Base-by-base conservation (phyloP, 1,139 yeast species). In the Magnusiomyces fungicola region DNA sequence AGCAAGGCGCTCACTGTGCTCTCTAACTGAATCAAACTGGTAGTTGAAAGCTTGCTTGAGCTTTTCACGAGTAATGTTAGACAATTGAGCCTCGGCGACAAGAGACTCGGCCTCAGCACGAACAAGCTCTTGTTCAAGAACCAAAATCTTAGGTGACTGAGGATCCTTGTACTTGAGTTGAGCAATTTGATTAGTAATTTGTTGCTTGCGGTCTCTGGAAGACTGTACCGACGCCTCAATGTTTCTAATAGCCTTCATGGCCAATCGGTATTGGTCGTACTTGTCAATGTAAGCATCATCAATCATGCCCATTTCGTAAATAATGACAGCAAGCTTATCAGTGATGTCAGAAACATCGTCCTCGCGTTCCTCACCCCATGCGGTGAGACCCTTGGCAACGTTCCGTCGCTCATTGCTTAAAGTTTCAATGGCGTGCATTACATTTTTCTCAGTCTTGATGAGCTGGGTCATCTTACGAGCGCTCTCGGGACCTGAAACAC, bases 31-130 rank as follows among this genome's bases (percentile, higher is more conserved):
- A 68, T 92, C 98, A 67, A 92, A 92, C 73, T 89, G 97, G 74
- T 90, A 90, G 75, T 87, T 84, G 80, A 84, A 92, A 49, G 97
- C 96, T 61, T 95, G 94, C 80, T 94, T 90, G 70, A 92, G 79
- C 78, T 90, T 89, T 72, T 92, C 96, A 72, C 98, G 85, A 61
- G 97, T 92, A 72, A 92, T 92, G 76, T 92, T 92, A 56, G 96
- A 86, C 68, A 92, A 80, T 77, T 92, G 98, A 50, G 97, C 97
- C 76, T 92, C 98, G 54, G 98, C 98, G 62, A 92, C 98, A 63
- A 92, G 80, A 48, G 96, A 88, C 75, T 92, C 97, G 59, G 97
- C 97, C 76, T 92, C 98, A 48, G 97, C 97, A 72, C 98, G 85
- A 58, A 92, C 97, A 69, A 92, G 80, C 74, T 92, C 97, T 75